phyloP scores from a whole-genome alignment of 441 rosid species.

The Lagerstroemia fauriei region DNA sequence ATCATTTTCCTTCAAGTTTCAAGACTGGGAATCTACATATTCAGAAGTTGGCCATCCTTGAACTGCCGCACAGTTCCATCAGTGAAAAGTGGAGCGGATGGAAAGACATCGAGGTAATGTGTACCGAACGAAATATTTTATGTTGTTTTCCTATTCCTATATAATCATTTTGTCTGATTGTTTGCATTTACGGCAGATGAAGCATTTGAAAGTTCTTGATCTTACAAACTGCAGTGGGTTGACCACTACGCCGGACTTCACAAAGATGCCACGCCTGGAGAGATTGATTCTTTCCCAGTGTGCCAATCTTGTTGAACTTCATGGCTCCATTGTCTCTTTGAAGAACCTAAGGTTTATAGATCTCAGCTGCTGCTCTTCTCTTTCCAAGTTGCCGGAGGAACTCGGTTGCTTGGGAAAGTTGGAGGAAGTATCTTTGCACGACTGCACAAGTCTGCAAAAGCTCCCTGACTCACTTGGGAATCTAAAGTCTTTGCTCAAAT shows the following conservation, averaged over 20 bases:
- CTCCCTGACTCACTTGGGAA: background rate
- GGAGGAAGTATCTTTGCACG: background rate
- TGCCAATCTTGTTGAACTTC: background rate
- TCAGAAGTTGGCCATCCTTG: constrained; percentile 13
- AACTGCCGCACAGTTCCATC: background rate
- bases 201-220: background rate
- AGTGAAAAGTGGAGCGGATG: constrained; percentile 21
- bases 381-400: background rate
- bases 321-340: background rate
- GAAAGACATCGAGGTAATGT: constrained; percentile 16
- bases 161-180: background rate
- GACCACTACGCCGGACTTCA: background rate
- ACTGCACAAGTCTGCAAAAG: background rate
- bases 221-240: background rate
- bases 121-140: background rate
- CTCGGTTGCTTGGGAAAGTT: background rate
- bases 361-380: background rate
- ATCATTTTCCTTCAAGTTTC: background rate
- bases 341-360: background rate
- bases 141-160: background rate
- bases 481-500: background rate
- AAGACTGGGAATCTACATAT: background rate
- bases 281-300: background rate
- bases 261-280: background rate
- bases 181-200: background rate